Evolutionary conservation across 768 basidiomycete genomes (phyloP).

Genomic region (Erythrobasidium yunnanense): DNA sequence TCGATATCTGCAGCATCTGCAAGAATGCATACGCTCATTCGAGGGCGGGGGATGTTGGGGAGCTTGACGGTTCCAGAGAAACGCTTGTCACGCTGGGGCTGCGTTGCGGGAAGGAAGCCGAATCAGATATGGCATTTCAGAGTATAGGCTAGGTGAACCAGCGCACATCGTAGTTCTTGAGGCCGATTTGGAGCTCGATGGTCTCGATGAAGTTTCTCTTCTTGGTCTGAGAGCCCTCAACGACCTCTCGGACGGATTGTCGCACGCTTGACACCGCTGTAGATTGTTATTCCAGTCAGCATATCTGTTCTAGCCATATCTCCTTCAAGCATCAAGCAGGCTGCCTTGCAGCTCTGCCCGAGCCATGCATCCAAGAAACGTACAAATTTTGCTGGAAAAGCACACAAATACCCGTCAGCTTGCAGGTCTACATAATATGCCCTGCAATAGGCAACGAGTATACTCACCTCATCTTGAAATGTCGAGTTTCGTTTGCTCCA

Average conservation of each 20-base stretch:
- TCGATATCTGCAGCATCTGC: slow-evolving; percentile 98
- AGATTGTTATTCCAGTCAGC: neutral
- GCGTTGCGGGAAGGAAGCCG: slow-evolving; percentile 5
- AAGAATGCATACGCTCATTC: slow-evolving; percentile 99
- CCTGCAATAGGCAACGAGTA: too few species aligned
- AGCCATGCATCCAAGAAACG: neutral
- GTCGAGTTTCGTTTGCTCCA: neutral
- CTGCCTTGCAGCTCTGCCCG: too few species aligned
- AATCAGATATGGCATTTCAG: neutral
- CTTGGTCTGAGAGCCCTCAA: slow-evolving; percentile 70
- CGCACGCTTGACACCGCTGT: slow-evolving; percentile 88
- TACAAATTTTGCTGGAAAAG: slow-evolving; percentile 18
- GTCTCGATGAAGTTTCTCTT: slow-evolving; percentile 90
- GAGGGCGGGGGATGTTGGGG: slow-evolving; percentile 90
- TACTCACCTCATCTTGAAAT: slow-evolving; percentile 1
- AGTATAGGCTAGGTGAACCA: neutral
- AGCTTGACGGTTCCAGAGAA: slow-evolving; percentile 99
- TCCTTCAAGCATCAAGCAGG: too few species aligned
- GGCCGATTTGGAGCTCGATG: slow-evolving; percentile 87
- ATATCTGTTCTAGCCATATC: neutral
- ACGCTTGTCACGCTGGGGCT: slow-evolving; percentile 99
- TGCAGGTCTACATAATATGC: neutral
- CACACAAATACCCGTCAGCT: neutral
- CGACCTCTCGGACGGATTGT: slow-evolving; percentile 72
- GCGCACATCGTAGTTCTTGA: slow-evolving; percentile 73